Conservation (phyloP, 441 rosid genomes). For the Lagerstroemia fauriei region DNA sequence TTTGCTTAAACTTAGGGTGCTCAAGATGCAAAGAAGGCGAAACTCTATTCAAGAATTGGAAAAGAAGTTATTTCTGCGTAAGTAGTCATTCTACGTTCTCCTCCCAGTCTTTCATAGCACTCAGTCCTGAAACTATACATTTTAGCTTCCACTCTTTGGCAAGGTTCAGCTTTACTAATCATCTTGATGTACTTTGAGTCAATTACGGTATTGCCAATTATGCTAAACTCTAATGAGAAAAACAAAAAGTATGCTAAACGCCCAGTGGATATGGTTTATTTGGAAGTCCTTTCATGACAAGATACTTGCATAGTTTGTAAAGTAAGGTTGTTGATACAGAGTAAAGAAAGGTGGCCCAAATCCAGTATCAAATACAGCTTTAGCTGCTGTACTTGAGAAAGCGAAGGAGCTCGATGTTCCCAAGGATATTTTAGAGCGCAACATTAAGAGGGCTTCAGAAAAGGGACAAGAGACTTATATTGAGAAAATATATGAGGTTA, state of each 20-base stretch:
- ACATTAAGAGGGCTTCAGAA: conserved; percentile 79
- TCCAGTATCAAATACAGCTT: conserved; percentile 64
- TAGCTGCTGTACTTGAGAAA: conserved; percentile 79
- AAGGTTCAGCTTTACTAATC: neutral
- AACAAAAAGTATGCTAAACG: neutral
- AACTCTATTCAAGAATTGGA: conserved; percentile 69
- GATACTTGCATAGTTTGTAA: neutral
- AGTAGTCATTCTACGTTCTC: conserved; percentile 32
- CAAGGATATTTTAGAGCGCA: conserved; percentile 87
- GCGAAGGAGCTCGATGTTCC: conserved; percentile 87
- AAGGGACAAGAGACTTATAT: conserved; percentile 86
- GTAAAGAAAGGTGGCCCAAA: conserved; percentile 85
- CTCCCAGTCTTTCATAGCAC: neutral
- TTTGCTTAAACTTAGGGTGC: conserved; percentile 49
- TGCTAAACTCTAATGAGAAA: neutral
- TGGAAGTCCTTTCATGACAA: neutral
- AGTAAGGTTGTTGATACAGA: conserved; percentile 41
- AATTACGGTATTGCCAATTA: neutral
- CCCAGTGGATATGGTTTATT: neutral
- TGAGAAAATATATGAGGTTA: conserved; percentile 84
- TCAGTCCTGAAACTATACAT: neutral
- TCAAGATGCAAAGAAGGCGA: conserved; percentile 85
- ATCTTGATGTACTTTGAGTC: neutral
- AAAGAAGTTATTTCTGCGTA: conserved; percentile 91
- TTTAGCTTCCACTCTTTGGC: neutral